These are phyloP conservation scores for Setaria italica DNA, from an alignment of 202 grass and related monocot genomes.

Conservation along the genomic window DNA sequence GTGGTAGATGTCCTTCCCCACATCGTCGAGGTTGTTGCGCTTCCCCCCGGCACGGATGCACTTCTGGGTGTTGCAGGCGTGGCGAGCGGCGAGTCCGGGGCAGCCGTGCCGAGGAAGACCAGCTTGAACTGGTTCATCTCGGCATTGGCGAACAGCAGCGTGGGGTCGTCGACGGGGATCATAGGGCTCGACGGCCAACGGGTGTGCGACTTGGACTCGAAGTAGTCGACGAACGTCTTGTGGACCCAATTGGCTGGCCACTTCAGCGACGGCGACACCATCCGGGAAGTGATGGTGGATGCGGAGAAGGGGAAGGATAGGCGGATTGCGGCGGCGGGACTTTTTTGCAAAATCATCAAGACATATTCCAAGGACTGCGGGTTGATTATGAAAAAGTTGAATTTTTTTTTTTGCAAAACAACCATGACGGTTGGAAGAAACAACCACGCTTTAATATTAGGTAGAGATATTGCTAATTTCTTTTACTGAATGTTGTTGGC, in stretches of 20 bases:
- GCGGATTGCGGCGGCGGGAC: constrained; percentile 21
- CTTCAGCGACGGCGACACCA: constrained; percentile 38
- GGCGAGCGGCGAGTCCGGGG: constrained; percentile 69
- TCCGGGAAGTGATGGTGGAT: constrained; percentile 14
- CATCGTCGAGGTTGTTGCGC: constrained; percentile 97
- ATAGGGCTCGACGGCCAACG: constrained; percentile 81
- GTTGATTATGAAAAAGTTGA: too few relatives aligned
- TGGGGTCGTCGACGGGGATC: constrained; percentile 88
- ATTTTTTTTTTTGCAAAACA: too few relatives aligned
- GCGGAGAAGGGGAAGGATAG: background rate
- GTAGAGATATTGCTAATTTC: too few relatives aligned
- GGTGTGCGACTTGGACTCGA: constrained; percentile 68
- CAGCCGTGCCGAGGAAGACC: constrained; percentile 84
- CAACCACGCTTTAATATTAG: too few relatives aligned
- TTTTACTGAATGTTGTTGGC: too few relatives aligned
- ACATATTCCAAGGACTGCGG: too few relatives aligned
- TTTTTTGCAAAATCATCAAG: too few relatives aligned
- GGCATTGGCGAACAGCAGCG: constrained; percentile 92
- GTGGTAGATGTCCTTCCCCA: constrained; percentile 98
- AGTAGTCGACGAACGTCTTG: constrained; percentile 65
- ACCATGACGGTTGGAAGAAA: too few relatives aligned
- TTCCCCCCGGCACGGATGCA: constrained; percentile 97
- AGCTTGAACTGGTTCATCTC: constrained; percentile 99
- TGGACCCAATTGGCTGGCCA: constrained; percentile 66
- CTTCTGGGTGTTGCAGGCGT: constrained; percentile 90